Evolutionary conservation across 352 stramenopile genomes (phyloP), one percentile per base, ranked within the genome.

Genomic region (Pythium biforme): DNA sequence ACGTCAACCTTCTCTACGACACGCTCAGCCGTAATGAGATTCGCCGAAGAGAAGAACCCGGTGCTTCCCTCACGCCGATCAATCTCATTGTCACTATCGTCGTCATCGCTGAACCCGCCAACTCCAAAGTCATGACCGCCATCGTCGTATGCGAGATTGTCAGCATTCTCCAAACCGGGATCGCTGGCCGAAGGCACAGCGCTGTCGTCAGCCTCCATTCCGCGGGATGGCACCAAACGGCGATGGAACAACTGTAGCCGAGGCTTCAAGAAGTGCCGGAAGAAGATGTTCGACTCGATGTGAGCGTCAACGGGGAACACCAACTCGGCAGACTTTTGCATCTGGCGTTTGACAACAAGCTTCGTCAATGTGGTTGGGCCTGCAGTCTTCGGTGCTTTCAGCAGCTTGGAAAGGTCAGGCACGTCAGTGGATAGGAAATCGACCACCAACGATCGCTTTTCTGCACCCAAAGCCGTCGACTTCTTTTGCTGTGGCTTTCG

Each of bases 1-100:
- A 97, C 82, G 48, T 96, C 77, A 62, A 99, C 88, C 64, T 98
- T 98, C 56, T 98, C 87, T 4, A 99, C 91, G 14, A 97, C 88
- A 29, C 95, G 81, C 43, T 97, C 85, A 23, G 90, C 92, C 23
- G 94, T 76, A 11, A 99, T 69, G 17, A 96, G 72, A 25, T 66
- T 74, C 46, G 82, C 67, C 0, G 70, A 69, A 6, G 80, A 88
- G 51, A 88, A 90, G 53, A 75, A 53, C 3, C 43, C 52, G n/a
- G 26, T 52, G 5, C 52, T 52, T 25, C 47, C 59, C 7, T 72
- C 68, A 39, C 73, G 70, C 37, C n/a, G 37, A 19, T 54, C 72
- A 33, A 59, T 59, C 20, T 88, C 75, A 20, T 78, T 73, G 55
- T 81, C 77, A 25, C 60, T 64, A 6, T 62, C 68, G n/a, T 81